Conservation (phyloP, 495 filamentous ascomycete species). For the Oidiodendron maius region DNA sequence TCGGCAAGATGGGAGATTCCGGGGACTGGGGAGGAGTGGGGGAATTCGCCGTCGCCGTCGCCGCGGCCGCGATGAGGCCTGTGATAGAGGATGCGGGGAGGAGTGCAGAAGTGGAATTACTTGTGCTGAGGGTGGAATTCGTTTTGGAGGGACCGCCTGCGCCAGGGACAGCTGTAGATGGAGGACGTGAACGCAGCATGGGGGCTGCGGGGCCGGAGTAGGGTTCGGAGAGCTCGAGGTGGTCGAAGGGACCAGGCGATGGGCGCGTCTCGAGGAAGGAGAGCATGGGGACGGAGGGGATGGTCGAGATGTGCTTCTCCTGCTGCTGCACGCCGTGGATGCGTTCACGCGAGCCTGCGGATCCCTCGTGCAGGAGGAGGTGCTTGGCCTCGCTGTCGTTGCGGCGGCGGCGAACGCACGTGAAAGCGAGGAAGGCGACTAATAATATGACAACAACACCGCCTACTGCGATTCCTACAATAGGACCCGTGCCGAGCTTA, state of each 20-base stretch:
- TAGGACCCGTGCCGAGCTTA: conserved; percentile 14
- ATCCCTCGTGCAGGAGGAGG: too few species aligned
- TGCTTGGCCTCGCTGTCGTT: conserved; percentile 7
- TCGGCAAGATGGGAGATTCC: background rate
- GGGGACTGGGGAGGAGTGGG: conserved; percentile 4
- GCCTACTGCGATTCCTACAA: conserved; percentile 11
- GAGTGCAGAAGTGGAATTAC: background rate
- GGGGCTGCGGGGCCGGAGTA: conserved; percentile 7
- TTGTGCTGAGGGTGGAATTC: background rate
- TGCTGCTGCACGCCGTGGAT: background rate
- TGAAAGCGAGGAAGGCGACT: conserved; percentile 7
- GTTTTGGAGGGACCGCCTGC: background rate
- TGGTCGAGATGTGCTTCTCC: conserved; percentile 12
- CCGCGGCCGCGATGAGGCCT: background rate
- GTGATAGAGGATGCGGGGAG: background rate
- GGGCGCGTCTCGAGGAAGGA: background rate
- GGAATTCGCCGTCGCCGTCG: too few species aligned
- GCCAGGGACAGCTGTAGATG: background rate
- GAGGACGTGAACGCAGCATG: conserved; percentile 4
- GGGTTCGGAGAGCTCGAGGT: background rate
- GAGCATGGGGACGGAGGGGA: background rate
- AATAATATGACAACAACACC: conserved; percentile 13
- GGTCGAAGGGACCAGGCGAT: conserved; percentile 1
- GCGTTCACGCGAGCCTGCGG: too few species aligned
- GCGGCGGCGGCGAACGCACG: conserved; percentile 18